Evolutionary conservation across 305 asterid species (phyloP).

Genomic region (Fraxinus xanthoxyloides): DNA sequence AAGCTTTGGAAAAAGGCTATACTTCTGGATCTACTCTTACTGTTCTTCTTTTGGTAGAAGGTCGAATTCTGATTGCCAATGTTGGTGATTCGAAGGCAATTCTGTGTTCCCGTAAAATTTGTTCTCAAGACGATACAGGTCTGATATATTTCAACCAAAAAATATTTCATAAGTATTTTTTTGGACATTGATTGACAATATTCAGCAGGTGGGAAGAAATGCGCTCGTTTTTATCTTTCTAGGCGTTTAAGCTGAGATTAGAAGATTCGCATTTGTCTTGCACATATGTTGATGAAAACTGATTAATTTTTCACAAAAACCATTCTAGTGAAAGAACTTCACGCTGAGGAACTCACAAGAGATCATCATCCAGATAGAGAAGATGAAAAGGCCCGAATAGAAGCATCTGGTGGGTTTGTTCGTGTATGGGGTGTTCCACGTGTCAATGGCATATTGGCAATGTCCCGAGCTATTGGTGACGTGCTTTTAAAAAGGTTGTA

Average conservation of each 20-base stretch:
- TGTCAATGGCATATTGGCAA: conserved; percentile 67
- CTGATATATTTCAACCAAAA: not conserved
- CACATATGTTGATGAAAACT: not conserved
- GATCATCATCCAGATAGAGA: conserved; percentile 86
- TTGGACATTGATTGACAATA: not conserved
- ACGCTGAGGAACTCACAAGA: conserved; percentile 57
- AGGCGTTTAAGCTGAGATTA: not conserved
- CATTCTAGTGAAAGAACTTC: conserved; percentile 15
- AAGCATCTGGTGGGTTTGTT: conserved; percentile 68
- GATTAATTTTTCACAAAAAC: conserved; percentile 19
- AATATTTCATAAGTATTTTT: not conserved
- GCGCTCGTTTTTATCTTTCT: not conserved
- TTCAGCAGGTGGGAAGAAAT: not conserved
- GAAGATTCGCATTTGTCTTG: not conserved
- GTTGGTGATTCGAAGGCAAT: conserved; percentile 80
- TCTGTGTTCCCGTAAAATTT: conserved; percentile 43
- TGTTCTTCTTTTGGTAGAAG: conserved; percentile 45
- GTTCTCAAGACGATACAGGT: conserved; percentile 27
- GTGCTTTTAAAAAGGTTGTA: conserved; percentile 49
- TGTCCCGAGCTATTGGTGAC: conserved; percentile 77
- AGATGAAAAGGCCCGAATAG: conserved; percentile 72
- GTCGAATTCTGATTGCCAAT: conserved; percentile 48
- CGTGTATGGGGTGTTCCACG: conserved; percentile 47
- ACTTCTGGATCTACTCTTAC: conserved; percentile 59
- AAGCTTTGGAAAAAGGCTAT: conserved; percentile 52